Conservation (phyloP, 805 yeast species). For the Wickerhamomyces silvicola region DNA sequence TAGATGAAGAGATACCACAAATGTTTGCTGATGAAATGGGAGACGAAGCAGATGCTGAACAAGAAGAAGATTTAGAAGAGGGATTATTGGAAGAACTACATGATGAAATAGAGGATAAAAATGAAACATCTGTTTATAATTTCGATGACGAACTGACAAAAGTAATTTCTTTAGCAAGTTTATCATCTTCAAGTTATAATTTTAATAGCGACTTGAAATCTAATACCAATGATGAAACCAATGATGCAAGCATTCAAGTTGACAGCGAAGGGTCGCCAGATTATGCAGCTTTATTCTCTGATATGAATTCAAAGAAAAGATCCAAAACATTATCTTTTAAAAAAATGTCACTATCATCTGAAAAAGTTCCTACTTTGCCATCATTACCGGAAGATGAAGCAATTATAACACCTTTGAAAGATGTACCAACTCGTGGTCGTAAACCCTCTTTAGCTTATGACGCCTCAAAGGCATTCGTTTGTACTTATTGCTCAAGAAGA, state of each 20-base stretch:
- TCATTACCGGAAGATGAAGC: slow-evolving; percentile 3
- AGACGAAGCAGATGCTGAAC: not conserved
- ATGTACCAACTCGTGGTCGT: slow-evolving; percentile 51
- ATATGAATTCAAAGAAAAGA: slow-evolving; percentile 16
- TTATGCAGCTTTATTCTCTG: slow-evolving; percentile 25
- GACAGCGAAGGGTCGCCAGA: slow-evolving; percentile 21
- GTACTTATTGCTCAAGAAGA: slow-evolving; percentile 56
- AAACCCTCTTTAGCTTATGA: slow-evolving; percentile 59
- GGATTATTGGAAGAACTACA: too few relatives aligned
- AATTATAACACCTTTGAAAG: slow-evolving; percentile 12
- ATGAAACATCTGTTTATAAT: slow-evolving; percentile 6
- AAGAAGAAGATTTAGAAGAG: slow-evolving; percentile 1
- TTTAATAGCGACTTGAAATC: slow-evolving; percentile 9
- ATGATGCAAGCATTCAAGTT: too few relatives aligned
- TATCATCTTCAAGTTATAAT: slow-evolving; percentile 18
- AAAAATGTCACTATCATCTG: slow-evolving; percentile 3
- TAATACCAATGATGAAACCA: too few relatives aligned
- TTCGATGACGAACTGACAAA: slow-evolving; percentile 18
- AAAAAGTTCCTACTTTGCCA: slow-evolving; percentile 2
- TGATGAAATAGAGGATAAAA: slow-evolving; percentile 4
- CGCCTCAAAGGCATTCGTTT: slow-evolving; percentile 48
- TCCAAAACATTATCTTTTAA: slow-evolving; percentile 13
- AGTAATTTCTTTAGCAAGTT: slow-evolving; percentile 20
- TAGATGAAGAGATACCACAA: not conserved
- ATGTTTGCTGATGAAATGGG: not conserved